Conservation (phyloP, 2,329 filamentous ascomycete genomes). For the Didymella exigua region DNA sequence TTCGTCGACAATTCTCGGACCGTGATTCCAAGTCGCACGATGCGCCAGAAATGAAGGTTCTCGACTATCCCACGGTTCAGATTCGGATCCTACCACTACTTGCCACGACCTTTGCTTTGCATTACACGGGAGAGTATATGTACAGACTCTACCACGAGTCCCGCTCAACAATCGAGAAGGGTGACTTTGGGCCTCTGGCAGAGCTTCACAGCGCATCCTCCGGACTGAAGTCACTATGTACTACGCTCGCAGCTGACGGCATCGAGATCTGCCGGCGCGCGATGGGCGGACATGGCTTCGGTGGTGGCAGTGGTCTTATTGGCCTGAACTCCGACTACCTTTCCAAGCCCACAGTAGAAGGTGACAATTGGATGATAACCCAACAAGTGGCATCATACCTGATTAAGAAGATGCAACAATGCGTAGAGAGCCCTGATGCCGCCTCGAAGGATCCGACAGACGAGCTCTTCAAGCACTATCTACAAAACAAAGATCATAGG, state of each 20-base stretch:
- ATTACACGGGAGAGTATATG: constrained; percentile 58
- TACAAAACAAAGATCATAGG: constrained; percentile 39
- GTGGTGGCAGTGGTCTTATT: constrained; percentile 59
- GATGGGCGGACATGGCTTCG: constrained; percentile 61
- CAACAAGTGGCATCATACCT: constrained; percentile 59
- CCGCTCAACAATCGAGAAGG: constrained; percentile 55
- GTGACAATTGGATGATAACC: constrained; percentile 64
- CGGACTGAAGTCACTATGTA: constrained; percentile 60
- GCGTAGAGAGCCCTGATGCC: constrained; percentile 43
- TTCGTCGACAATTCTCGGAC: constrained; percentile 58
- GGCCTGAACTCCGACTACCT: constrained; percentile 59
- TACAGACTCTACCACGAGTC: constrained; percentile 56
- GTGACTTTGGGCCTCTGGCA: constrained; percentile 56
- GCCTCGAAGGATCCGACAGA: constrained; percentile 49
- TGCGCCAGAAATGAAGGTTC: constrained; percentile 52
- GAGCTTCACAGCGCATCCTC: constrained; percentile 61
- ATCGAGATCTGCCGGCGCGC: constrained; percentile 61
- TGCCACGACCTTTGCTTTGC: constrained; percentile 58
- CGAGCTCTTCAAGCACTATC: constrained; percentile 49
- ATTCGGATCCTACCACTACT: constrained; percentile 60
- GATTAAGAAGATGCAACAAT: constrained; percentile 58
- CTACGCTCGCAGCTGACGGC: constrained; percentile 59
- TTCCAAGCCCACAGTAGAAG: constrained; percentile 61
- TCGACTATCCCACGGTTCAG: constrained; percentile 62
- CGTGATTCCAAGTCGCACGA: constrained; percentile 49